Evolutionary conservation across 768 basidiomycete genomes (phyloP).

Genomic region (Serendipita sp.): DNA sequence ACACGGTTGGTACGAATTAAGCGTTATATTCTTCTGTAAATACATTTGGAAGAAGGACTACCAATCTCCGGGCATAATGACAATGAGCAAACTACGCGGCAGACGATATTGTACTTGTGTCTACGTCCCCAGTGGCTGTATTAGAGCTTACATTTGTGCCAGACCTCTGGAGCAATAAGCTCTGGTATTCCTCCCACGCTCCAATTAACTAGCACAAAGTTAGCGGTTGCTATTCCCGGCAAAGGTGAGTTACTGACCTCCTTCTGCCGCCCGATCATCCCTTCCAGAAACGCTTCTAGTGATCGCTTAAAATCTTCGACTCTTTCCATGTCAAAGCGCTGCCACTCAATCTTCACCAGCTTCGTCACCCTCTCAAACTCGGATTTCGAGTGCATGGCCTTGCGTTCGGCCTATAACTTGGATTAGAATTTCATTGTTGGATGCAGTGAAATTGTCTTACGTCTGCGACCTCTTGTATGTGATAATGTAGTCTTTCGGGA

Average conservation of each 20-base stretch:
- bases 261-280: slow-evolving; percentile 74
- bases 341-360: slow-evolving; percentile 76
- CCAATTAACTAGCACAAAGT: slow-evolving; percentile 39
- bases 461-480: slow-evolving; percentile 69
- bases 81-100: too few relatives aligned
- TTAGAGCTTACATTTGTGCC: not conserved
- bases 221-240: not conserved
- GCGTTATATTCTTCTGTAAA: too few relatives aligned
- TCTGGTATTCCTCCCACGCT: slow-evolving; percentile 73
- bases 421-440: not conserved
- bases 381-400: slow-evolving; percentile 62
- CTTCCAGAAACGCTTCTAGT: slow-evolving; percentile 69
- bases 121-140: too few relatives aligned
- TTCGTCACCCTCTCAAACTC: slow-evolving; percentile 85
- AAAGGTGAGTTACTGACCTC: slow-evolving; percentile 31
- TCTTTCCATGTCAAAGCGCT: slow-evolving; percentile 82
- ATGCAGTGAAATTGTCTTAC: slow-evolving; percentile 25
- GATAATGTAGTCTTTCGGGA: slow-evolving; percentile 51
- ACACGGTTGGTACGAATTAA: too few relatives aligned
- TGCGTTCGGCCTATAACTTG: slow-evolving; percentile 58
- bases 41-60: too few relatives aligned
- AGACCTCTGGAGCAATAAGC: slow-evolving; percentile 37
- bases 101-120: too few relatives aligned
- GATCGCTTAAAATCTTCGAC: slow-evolving; percentile 84
- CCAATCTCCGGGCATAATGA: too few relatives aligned